Base-by-base conservation (phyloP, 2,329 filamentous ascomycete genomes). In the Colletotrichum euphorbiae region DNA sequence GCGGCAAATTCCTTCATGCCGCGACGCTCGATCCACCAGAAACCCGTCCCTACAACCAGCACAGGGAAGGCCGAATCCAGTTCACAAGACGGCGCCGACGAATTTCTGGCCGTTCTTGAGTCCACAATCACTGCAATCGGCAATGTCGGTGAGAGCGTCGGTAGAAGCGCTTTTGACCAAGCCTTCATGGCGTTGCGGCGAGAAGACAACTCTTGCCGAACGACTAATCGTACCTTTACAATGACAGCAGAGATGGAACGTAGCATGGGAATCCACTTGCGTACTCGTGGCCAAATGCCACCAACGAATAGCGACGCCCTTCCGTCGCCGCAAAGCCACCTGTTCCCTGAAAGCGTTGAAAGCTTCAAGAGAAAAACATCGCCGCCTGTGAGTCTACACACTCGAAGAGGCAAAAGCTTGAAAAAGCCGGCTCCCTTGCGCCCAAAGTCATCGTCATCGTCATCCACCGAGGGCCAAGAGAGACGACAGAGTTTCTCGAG, bases 321-420 rank as follows among this genome's bases (percentile, higher is more conserved):
- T 15, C 46, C 52, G 33, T 24, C 51, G 12, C 43, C 56, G 8
- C 31, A 38, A 19, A 45, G 28, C 43, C 76, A 76, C 15, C 73
- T 75, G 13, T 70, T 78, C 13, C 72, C 75, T 13, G 72, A 73
- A 28, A 71, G 75, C 24, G 69, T 70, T 28, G 24, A 33, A 8
- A n/a, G 21, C 17, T 62, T 71, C 19, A 75, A 73, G 45, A 77
- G 75, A 62, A 80, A 73, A 60, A 78, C 79, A 0, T 77, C 80
- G 3, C 80, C 81, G 1, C 81, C 82, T 0, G 77, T 83, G 31
- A 83, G 80, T 71, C 79, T 84, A 75, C 76, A 76, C n/a, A 82
- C 79, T 4, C 77, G 80, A 28, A 80, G 77, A 33, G 75, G 70
- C 12, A 11, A 77, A 73, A 51, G 75, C 74, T 17, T 81, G 77